These are phyloP conservation scores for Canavalia ensiformis DNA, from an alignment of 306 rosid species.

Conservation along the genomic window DNA sequence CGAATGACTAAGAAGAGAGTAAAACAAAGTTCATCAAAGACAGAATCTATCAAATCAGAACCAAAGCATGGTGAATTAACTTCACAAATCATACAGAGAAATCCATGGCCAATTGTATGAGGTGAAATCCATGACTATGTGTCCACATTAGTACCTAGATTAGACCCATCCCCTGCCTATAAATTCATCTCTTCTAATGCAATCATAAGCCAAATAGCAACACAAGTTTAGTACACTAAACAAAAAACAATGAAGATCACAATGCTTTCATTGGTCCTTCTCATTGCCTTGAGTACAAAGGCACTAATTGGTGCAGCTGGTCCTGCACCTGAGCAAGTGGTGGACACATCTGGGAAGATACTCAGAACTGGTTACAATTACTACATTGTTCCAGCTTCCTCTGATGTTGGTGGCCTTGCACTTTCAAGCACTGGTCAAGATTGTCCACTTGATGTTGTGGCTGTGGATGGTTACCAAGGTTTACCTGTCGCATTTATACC, in stretches of 20 bases:
- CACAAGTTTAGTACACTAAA: background rate
- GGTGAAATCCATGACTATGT: slow-evolving; percentile 5
- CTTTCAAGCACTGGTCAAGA: background rate
- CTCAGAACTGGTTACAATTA: slow-evolving; percentile 19
- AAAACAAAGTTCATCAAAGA: too few species aligned
- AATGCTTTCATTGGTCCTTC: slow-evolving; percentile 10
- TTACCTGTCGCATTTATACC: background rate
- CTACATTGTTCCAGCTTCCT: slow-evolving; percentile 7
- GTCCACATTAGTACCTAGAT: background rate
- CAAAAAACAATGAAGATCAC: slow-evolving; percentile 24
- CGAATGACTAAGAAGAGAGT: too few species aligned
- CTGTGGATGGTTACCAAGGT: background rate
- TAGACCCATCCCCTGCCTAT: background rate
- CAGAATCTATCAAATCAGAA: too few species aligned
- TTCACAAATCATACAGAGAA: too few species aligned
- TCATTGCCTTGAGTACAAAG: slow-evolving; percentile 21
- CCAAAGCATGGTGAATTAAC: too few species aligned
- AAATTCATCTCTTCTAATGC: background rate
- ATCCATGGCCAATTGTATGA: slow-evolving; percentile 9
- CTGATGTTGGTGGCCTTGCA: background rate
- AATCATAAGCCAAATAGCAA: too few species aligned
- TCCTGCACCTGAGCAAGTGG: slow-evolving; percentile 40
- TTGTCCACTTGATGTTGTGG: slow-evolving; percentile 31
- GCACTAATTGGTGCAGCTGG: slow-evolving; percentile 8
- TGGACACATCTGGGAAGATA: slow-evolving; percentile 46